Base-by-base conservation (phyloP, 2,329 filamentous ascomycete species). In the Phaeoacremonium minimum region DNA sequence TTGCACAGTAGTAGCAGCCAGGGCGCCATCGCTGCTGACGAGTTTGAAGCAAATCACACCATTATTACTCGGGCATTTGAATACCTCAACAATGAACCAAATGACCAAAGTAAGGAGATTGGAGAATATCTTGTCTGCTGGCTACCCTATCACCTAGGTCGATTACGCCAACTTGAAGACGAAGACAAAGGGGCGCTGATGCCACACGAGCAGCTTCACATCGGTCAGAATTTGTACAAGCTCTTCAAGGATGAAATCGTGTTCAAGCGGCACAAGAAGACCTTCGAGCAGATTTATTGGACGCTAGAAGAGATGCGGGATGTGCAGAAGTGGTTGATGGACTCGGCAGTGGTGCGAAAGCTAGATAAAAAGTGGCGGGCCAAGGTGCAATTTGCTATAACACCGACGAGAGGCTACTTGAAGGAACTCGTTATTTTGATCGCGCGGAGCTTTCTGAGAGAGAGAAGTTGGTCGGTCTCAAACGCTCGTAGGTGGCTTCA, bases 31-130 rank as follows among this genome's bases (percentile, higher is more conserved):
- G 15, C 36, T 4, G 48, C 50, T 16, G 47, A 50, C 19, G 49
- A 48, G 15, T 47, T 51, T 20, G 45, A 53, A 12, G 49, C 51
- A 4, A 41, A 51, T 15, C 45, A 47, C 26, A 47, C 43, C 13
- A 49, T 53, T 7, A 36, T 51, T 5, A 42, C 11, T 12, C 40
- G 41, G 4, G 33, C 48, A 3, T 51, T 53, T 17, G 28, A 51
- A 2, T 52, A 40, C 28, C 34, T 53, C 8, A 15, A 11, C 3
- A 31, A 32, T 6, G 41, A 45, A 4, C 41, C 32, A 0, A 36
- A 7, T 0, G 43, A 45, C 1, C 33, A 43, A 28, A 48, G 47
- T 8, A 38, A 37, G 9, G 30, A 16, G 3, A 45, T 52, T 16
- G 49, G 49, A 0, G 5, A 8, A 4, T 52, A 51, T 15, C 34